Percentiles rank a stretch among this genome's conserved stretches.
These are phyloP conservation scores for Solanum gracilifrons DNA, from an alignment of 257 asterid species.

Conservation along the genomic window DNA sequence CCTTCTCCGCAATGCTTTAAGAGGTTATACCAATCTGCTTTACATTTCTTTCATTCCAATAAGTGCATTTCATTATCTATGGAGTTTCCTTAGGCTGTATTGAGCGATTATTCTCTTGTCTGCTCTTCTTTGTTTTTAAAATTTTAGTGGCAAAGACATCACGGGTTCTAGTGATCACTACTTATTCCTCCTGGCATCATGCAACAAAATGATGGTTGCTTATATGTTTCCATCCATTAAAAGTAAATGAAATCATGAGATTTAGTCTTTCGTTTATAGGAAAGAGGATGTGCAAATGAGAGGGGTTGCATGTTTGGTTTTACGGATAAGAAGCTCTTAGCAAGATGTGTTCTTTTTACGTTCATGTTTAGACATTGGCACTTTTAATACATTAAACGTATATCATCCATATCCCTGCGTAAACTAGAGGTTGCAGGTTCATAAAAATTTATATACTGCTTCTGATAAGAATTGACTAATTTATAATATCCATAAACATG, in stretches of 20 bases:
- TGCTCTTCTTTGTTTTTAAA: neutral
- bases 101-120: neutral
- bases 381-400: neutral
- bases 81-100: neutral
- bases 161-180: neutral
- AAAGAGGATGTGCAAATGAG: neutral
- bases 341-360: neutral
- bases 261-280: neutral
- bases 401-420: neutral
- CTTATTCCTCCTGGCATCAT: neutral
- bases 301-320: neutral
- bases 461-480: neutral
- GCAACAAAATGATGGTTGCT: neutral
- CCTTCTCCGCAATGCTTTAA: slow-evolving; percentile 52
- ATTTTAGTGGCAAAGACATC: neutral
- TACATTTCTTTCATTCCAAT: neutral
- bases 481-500: neutral
- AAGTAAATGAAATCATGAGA: neutral
- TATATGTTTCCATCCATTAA: neutral
- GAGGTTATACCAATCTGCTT: slow-evolving; percentile 27
- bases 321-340: neutral
- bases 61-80: neutral
- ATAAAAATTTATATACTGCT: neutral
- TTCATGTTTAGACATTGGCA: neutral
- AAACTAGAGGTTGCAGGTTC: neutral